Percentiles rank a stretch among this genome's conserved stretches.
Evolutionary conservation across 2,329 filamentous ascomycete genomes (phyloP).

Genomic region (Fusarium sp.): DNA sequence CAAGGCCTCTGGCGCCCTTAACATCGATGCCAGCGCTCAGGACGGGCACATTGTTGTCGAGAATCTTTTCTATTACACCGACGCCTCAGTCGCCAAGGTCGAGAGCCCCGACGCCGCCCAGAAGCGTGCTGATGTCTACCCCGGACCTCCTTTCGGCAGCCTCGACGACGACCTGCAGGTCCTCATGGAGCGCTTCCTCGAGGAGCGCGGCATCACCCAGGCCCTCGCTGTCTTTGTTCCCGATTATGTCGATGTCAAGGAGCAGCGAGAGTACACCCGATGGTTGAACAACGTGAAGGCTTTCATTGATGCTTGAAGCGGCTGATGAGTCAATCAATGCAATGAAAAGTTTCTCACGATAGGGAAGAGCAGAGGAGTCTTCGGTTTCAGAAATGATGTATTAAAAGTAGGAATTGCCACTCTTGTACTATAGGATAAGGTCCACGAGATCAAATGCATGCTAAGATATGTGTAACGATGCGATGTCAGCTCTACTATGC

Average conservation of each 20-base stretch:
- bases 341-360: constrained; percentile 12
- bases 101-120: constrained; percentile 81
- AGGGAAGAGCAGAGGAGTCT: constrained; percentile 24
- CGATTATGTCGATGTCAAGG: constrained; percentile 97
- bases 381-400: constrained; percentile 30
- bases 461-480: constrained; percentile 44
- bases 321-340: not conserved
- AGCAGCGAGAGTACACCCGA: constrained; percentile 94
- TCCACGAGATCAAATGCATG: constrained; percentile 38
- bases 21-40: constrained; percentile 87
- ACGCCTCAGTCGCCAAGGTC: constrained; percentile 80
- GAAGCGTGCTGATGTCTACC: constrained; percentile 82
- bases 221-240: constrained; percentile 90
- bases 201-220: constrained; percentile 91
- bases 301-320: constrained; percentile 78
- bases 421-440: constrained; percentile 48
- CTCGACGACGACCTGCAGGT: constrained; percentile 96
- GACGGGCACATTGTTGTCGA: constrained; percentile 89
- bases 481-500: constrained; percentile 16
- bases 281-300: constrained; percentile 91
- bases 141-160: constrained; percentile 91
- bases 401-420: constrained; percentile 45
- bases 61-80: constrained; percentile 88
- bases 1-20: constrained; percentile 77
- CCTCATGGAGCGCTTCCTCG: constrained; percentile 90